Conservation (phyloP, 2,329 filamentous ascomycete species). For the Fusarium sp. region DNA sequence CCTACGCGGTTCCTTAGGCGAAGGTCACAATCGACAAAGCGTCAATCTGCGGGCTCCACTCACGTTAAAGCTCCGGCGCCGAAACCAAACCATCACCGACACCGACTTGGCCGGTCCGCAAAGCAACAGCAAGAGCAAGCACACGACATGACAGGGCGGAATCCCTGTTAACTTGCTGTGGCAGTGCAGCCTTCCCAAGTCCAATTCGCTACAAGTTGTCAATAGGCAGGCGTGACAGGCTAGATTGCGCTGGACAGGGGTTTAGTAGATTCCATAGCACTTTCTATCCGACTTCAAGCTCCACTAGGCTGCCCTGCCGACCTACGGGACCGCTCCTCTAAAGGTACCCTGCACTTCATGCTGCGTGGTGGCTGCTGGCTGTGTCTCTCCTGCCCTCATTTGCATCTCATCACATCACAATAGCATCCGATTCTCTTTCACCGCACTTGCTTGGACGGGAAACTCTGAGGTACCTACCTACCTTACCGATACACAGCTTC, state of each 20-base stretch:
- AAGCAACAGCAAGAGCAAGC: constrained; percentile 9
- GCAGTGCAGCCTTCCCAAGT: constrained; percentile 31
- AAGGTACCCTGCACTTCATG: constrained; percentile 17
- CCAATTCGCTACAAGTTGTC: neutral
- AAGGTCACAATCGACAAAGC: constrained; percentile 22
- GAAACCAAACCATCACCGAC: constrained; percentile 20
- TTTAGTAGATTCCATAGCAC: neutral
- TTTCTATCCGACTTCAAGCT: neutral
- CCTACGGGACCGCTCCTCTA: constrained; percentile 27
- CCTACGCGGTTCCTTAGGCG: constrained; percentile 30
- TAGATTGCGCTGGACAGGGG: neutral
- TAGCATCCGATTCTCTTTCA: constrained; percentile 32
- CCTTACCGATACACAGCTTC: constrained; percentile 7
- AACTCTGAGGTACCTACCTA: neutral
- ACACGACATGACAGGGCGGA: constrained; percentile 18
- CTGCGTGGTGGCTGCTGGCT: constrained; percentile 11
- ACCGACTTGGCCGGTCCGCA: constrained; percentile 29
- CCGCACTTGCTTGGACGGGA: constrained; percentile 30
- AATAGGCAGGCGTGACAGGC: neutral
- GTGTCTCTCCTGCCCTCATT: constrained; percentile 29
- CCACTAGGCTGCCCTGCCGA: constrained; percentile 25
- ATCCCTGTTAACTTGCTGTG: constrained; percentile 29
- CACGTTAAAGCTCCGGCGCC: constrained; percentile 22
- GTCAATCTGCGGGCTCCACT: constrained; percentile 28
- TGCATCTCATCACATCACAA: constrained; percentile 36